phyloP scores from a whole-genome alignment of 768 basidiomycete genomes.

The Psilocybe tampanensis region DNA sequence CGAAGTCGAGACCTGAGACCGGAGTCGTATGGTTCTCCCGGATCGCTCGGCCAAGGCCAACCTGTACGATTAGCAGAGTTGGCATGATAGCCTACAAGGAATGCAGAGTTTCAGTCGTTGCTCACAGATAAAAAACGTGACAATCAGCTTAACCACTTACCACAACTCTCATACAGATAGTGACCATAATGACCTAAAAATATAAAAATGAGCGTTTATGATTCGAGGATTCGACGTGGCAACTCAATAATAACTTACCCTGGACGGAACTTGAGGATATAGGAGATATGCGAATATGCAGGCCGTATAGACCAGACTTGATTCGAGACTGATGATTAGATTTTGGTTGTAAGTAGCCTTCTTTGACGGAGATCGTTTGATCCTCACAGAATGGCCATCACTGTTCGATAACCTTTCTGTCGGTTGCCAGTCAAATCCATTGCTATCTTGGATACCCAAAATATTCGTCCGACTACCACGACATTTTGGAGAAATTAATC shows the following conservation, averaged over 20 bases:
- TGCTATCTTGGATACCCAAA: conserved; percentile 12
- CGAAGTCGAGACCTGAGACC: conserved; percentile 3
- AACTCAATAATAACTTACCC: conserved; percentile 1
- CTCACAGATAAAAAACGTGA: too few relatives aligned
- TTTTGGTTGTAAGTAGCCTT: background rate
- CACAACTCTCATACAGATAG: conserved; percentile 25
- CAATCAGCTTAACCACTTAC: too few relatives aligned
- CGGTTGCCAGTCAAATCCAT: conserved; percentile 3
- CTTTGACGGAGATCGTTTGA: too few relatives aligned
- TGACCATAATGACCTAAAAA: conserved; percentile 7
- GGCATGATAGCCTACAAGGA: conserved; percentile 25
- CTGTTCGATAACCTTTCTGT: background rate
- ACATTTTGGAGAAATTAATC: background rate
- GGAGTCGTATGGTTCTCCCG: background rate
- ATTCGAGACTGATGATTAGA: conserved; percentile 10
- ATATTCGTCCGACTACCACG: conserved; percentile 11
- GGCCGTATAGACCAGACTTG: conserved; percentile 28
- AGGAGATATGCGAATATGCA: conserved; percentile 22
- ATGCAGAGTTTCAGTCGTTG: too few relatives aligned
- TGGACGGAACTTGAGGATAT: conserved; percentile 3
- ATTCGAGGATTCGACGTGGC: too few relatives aligned
- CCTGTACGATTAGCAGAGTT: conserved; percentile 27
- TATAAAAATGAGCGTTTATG: background rate
- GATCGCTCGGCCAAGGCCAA: conserved; percentile 18
- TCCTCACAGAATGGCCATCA: conserved; percentile 9